Conservation (phyloP, 2,329 filamentous ascomycete species). For the Nemania diffusa region DNA sequence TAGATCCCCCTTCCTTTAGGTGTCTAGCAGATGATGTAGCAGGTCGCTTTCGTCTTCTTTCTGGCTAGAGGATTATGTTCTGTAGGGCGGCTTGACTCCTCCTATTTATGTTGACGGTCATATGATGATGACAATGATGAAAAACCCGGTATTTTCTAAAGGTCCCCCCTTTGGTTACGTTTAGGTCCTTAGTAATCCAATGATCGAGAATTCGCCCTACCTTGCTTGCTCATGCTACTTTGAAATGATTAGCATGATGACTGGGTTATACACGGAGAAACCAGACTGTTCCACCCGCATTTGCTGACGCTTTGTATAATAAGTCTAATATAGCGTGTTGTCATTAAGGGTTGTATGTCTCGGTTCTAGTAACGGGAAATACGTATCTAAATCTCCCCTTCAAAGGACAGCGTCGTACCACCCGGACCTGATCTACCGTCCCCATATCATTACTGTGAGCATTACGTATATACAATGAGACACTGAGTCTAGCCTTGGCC, state of each 20-base stretch:
- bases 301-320: background rate
- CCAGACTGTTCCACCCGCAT: background rate
- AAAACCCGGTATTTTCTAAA: too few relatives aligned
- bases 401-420: background rate
- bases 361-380: background rate
- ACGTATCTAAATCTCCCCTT: background rate
- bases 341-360: background rate
- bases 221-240: background rate
- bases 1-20: background rate
- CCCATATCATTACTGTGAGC: background rate
- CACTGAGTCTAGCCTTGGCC: background rate
- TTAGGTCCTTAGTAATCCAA: background rate
- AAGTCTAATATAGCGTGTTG: background rate
- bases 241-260: background rate
- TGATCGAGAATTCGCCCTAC: too few relatives aligned
- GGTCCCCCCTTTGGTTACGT: too few relatives aligned
- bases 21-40: background rate
- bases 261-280: background rate
- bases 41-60: background rate
- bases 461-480: slow-evolving; percentile 20
- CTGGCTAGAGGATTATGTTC: background rate
- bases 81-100: background rate
- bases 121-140: background rate
- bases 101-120: background rate
- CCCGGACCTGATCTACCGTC: background rate